Percentiles rank a stretch among this genome's conserved stretches.
phyloP scores from a whole-genome alignment of 768 basidiomycete species.

The Tulasnella sp. region DNA sequence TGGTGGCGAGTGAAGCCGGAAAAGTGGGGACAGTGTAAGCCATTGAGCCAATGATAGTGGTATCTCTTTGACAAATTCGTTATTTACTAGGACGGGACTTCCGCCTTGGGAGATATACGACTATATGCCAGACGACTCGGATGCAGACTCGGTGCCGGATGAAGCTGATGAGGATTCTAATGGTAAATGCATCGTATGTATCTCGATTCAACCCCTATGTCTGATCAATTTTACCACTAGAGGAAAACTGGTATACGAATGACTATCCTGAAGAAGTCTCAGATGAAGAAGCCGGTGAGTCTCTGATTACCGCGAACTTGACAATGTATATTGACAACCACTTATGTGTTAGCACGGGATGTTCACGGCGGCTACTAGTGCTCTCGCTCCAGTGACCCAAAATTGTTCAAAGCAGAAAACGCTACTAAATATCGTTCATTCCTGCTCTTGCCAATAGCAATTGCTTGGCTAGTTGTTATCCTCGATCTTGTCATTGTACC shows the following conservation, averaged over 20 bases:
- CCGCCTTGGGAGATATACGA: conserved; percentile 7
- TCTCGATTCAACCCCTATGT: background rate
- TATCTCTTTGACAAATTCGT: background rate
- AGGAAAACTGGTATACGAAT: conserved; percentile 11
- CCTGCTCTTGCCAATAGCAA: too few relatives aligned
- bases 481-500: too few relatives aligned
- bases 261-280: conserved; percentile 13
- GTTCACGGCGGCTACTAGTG: too few relatives aligned
- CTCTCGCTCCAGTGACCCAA: too few relatives aligned
- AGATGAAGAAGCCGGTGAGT: conserved; percentile 3
- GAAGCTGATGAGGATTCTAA: conserved; percentile 13
- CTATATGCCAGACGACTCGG: background rate
- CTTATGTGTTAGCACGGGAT: too few relatives aligned
- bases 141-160: conserved; percentile 9
- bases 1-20: conserved; percentile 3
- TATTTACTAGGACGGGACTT: conserved; percentile 3
- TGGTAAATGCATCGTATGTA: background rate
- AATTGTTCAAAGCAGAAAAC: too few relatives aligned
- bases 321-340: too few relatives aligned
- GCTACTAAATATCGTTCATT: too few relatives aligned
- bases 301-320: too few relatives aligned
- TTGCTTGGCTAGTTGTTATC: too few relatives aligned
- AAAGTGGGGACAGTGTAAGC: conserved; percentile 5
- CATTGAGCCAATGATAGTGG: background rate
- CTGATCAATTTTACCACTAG: background rate